Evolutionary conservation across 371 early-diverging fungal genomes (phyloP).

Genomic region (Lichtheimia corymbifera): DNA sequence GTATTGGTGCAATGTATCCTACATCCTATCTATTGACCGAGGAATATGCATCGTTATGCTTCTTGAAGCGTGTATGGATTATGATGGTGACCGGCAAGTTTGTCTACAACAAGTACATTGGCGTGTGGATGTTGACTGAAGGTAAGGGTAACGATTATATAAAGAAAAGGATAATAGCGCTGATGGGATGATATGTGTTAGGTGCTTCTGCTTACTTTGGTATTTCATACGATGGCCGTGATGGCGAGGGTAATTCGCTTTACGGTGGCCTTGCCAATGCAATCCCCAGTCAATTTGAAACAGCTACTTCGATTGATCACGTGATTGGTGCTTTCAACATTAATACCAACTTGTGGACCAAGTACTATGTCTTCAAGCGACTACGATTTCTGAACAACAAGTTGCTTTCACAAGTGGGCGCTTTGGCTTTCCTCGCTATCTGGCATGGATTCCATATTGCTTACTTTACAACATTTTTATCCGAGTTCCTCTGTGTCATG

Average conservation of each 20-base stretch:
- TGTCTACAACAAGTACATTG: constrained; percentile 67
- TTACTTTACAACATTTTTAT: constrained; percentile 63
- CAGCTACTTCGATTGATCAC: constrained; percentile 60
- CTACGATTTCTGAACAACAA: constrained; percentile 69
- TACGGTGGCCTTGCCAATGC: constrained; percentile 69
- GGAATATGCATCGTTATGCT: constrained; percentile 45
- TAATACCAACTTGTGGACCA: constrained; percentile 77
- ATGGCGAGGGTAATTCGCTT: constrained; percentile 44
- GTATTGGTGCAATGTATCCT: constrained; percentile 50
- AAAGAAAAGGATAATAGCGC: not conserved
- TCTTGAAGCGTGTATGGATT: constrained; percentile 40
- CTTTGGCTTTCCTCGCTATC: constrained; percentile 68
- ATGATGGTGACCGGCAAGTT: constrained; percentile 60
- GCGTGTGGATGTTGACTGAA: constrained; percentile 72
- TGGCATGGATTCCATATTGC: constrained; percentile 77
- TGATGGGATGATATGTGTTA: constrained; percentile 3
- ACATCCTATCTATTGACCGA: constrained; percentile 51
- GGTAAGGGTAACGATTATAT: constrained; percentile 24
- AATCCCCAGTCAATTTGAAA: constrained; percentile 44
- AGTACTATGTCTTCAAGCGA: constrained; percentile 74
- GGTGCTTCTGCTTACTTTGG: constrained; percentile 64
- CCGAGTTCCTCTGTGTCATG: constrained; percentile 65
- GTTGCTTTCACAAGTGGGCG: constrained; percentile 57
- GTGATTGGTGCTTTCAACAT: constrained; percentile 70
- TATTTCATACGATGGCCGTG: constrained; percentile 64